Evolutionary conservation across 805 yeast species (phyloP), one percentile per base, ranked within the genome.

Genomic region (Nakazawaea peltata): DNA sequence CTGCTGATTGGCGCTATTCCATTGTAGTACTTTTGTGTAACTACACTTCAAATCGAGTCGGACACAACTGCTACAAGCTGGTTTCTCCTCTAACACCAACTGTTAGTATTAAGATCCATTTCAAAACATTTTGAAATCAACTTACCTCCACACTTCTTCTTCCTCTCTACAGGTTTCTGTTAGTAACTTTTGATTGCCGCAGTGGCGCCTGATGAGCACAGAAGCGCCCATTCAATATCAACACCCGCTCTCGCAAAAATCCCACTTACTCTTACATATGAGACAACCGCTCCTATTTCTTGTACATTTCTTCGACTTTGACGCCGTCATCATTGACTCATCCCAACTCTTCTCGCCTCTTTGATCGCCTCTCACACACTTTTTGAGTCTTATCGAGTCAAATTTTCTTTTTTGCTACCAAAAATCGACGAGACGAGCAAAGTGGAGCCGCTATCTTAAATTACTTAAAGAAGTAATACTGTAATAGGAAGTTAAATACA

Each of bases 121-220:
- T 13, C 11, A 9, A 26, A 17, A 13, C 9, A 10, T 11, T 12
- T 17, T 9, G 10, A 28, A 19, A 26, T 13, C 8, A 8, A 37
- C 40, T 32, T 28, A 37, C 40, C 40, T 16, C 36, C 40, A 37
- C 40, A 37, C 18, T 37, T 37, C 23, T 37, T 37, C 27, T 37
- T 32, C 19, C 36, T 17, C 23, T 29, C 40, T 37, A 17, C 15
- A 25, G 6, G 14, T n/a, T 14, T 27, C 19, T 6, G 19, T 27
- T 27, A 21, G 23, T 21, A 21, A n/a, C n/a, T n/a, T n/a, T 22
- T 22, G n/a, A n/a, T n/a, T n/a, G n/a, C n/a, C n/a, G n/a, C n/a
- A n/a, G n/a, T n/a, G n/a, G n/a, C n/a, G 8, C 12, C 18, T 5
- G 11, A n/a, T 19, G 7, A 26, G 28, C 13, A 19, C n/a, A 10